Conservation (phyloP, 1,284 basidiomycete genomes). For the Rhodotorula glutinis region DNA sequence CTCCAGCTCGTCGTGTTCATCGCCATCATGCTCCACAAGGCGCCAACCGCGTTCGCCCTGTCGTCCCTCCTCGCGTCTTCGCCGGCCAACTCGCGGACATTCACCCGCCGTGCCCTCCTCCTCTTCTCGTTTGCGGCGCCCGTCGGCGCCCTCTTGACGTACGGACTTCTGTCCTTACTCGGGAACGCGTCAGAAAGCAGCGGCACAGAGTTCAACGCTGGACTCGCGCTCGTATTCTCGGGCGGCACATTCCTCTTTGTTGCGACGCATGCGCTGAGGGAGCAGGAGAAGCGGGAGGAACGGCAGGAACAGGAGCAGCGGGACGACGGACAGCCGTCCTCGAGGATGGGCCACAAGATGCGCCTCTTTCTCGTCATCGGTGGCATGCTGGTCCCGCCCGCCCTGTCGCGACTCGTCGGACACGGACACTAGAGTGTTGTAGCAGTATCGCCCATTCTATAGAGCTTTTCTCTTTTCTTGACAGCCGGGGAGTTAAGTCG, state of each 20-base stretch:
- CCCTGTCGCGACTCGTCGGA: conserved; percentile 25
- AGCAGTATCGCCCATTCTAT: no score
- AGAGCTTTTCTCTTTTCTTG: no score
- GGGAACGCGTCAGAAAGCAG: background rate
- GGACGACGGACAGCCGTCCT: background rate
- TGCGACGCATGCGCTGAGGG: conserved; percentile 47
- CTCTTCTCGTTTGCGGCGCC: conserved; percentile 40
- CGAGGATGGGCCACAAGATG: conserved; percentile 1
- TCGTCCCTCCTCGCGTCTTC: conserved; percentile 34
- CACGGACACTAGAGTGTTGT: conserved; percentile 26
- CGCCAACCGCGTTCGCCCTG: conserved; percentile 43
- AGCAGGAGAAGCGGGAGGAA: conserved; percentile 4
- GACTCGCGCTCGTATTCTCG: conserved; percentile 48
- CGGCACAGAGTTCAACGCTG: conserved; percentile 44
- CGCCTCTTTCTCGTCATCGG: conserved; percentile 18
- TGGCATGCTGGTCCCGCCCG: conserved; percentile 35
- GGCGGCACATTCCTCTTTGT: conserved; percentile 52
- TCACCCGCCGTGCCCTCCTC: conserved; percentile 27
- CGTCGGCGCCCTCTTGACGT: conserved; percentile 38
- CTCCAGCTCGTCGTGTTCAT: conserved; percentile 79
- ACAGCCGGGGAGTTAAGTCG: background rate
- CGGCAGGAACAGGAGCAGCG: background rate
- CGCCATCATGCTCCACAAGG: conserved; percentile 85
- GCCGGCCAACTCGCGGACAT: conserved; percentile 14
- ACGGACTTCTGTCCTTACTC: conserved; percentile 20